Evolutionary conservation across 108 stramenopile species (phyloP).

Genomic region (Cyclotella baltica): DNA sequence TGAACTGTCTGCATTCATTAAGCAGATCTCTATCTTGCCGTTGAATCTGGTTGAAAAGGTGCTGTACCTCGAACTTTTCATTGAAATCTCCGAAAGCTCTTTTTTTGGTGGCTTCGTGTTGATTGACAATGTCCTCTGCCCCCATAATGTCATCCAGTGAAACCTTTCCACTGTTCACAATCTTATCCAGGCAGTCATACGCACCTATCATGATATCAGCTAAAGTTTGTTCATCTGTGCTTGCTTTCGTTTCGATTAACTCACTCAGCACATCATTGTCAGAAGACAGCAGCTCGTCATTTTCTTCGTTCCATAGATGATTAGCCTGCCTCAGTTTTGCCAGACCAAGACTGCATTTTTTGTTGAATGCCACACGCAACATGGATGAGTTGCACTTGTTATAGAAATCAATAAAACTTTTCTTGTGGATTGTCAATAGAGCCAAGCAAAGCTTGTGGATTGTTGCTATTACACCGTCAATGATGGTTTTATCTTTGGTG

Average conservation of each 20-base stretch:
- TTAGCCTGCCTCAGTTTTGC: neutral
- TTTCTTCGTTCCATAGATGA: constrained; percentile 15
- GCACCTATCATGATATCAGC: constrained; percentile 41
- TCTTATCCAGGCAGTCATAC: constrained; percentile 45
- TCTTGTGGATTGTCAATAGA: constrained; percentile 44
- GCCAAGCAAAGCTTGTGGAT: constrained; percentile 49
- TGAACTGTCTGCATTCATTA: constrained; percentile 36
- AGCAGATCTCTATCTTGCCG: constrained; percentile 2
- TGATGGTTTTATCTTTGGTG: constrained; percentile 23
- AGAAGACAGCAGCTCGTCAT: neutral
- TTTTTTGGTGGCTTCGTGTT: neutral
- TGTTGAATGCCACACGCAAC: constrained; percentile 17
- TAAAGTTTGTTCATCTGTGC: constrained; percentile 21
- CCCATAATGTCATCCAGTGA: constrained; percentile 52
- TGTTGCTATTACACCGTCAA: constrained; percentile 19
- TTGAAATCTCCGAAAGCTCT: constrained; percentile 28
- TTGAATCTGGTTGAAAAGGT: constrained; percentile 35
- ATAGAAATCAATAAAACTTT: constrained; percentile 19
- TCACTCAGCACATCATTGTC: constrained; percentile 18
- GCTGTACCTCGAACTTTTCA: constrained; percentile 33
- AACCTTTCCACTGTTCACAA: constrained; percentile 44
- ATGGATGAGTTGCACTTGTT: constrained; percentile 22
- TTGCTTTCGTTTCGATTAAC: constrained; percentile 35
- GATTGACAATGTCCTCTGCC: constrained; percentile 38
- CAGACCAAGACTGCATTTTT: constrained; percentile 29